Base-by-base conservation (phyloP, 2,329 filamentous ascomycete genomes). In the Botrytis aclada region DNA sequence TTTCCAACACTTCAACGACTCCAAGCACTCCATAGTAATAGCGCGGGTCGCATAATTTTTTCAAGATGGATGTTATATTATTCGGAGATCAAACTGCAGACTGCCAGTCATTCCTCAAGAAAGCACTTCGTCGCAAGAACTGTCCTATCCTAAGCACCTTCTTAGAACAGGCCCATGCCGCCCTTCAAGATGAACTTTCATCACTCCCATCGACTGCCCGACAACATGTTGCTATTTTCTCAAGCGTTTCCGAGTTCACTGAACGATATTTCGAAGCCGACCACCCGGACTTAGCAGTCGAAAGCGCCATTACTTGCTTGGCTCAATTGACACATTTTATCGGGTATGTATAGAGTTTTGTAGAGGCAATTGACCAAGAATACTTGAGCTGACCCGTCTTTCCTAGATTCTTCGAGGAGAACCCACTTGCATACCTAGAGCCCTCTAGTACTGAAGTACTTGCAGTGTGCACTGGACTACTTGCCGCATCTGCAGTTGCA, bases 241-340 rank as follows among this genome's bases (percentile, higher is more conserved):
- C 88, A 73, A 89, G 85, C 10, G 82, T 92, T 72, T 86, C 86
- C 80, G 89, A 92, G 77, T 84, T 92, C 76, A 87, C 91, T 77
- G 88, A 92, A 79, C 84, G 84, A 77, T 92, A 92, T 80, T 87
- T 88, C 76, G 83, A 85, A 60, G 87, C 88, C 78, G 83, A 81
- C 45, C 76, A 84, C 74, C 91, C 89, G 80, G 85, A 89, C 75
- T 85, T 89, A 3, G 88, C 88, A 62, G 81, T 92, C 54, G 90
- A 92, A 79, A 90, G 88, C 76, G 88, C 87, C 34, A 82, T 92
- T 77, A 84, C 92, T 58, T 90, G 88, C 72, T 85, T 90, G 75
- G 85, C 89, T 71, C 90, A 92, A 80, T 81, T 93, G 70, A 88
- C 87, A 65, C 89, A 92, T 80, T 92, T 90, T 81, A 90, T 93